phyloP scores from a whole-genome alignment of 148 eudicot genomes.

The Vaccinium myrtillus region DNA sequence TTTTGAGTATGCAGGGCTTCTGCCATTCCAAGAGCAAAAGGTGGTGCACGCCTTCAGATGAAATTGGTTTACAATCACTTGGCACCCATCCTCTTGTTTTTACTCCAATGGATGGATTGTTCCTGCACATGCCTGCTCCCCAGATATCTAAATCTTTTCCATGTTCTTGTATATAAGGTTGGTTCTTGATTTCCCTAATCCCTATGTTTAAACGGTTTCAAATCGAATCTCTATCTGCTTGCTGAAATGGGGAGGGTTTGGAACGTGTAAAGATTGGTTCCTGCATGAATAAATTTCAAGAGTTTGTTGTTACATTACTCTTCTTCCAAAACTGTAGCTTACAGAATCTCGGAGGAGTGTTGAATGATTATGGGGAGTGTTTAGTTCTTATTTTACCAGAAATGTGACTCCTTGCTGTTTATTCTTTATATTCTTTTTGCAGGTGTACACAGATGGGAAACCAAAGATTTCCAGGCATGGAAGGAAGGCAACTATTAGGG shows the following conservation, averaged over 20 bases:
- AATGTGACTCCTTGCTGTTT: no score
- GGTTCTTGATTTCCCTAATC: constrained; percentile 2
- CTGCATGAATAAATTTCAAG: not conserved
- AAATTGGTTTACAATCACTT: constrained; percentile 60
- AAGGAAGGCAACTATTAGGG: constrained; percentile 63
- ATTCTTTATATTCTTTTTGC: constrained; percentile 12
- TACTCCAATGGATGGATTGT: constrained; percentile 73
- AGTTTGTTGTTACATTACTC: not conserved
- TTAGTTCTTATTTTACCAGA: not conserved
- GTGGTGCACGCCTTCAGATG: constrained; percentile 62
- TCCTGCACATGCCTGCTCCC: constrained; percentile 64
- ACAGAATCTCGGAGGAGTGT: not conserved
- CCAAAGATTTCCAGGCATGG: constrained; percentile 44
- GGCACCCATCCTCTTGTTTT: constrained; percentile 52
- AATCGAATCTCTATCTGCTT: not conserved
- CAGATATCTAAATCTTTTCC: constrained; percentile 54
- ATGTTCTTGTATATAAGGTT: constrained; percentile 70
- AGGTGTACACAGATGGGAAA: constrained; percentile 66
- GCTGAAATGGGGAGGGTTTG: not conserved
- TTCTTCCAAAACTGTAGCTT: not conserved
- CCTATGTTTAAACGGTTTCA: not conserved
- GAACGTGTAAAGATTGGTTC: not conserved
- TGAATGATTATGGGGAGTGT: not conserved
- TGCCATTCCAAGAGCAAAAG: constrained; percentile 68
- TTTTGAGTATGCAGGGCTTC: constrained; percentile 46